These are phyloP conservation scores for Rosa multiflora DNA, from an alignment of 306 rosid species.

Conservation along the genomic window DNA sequence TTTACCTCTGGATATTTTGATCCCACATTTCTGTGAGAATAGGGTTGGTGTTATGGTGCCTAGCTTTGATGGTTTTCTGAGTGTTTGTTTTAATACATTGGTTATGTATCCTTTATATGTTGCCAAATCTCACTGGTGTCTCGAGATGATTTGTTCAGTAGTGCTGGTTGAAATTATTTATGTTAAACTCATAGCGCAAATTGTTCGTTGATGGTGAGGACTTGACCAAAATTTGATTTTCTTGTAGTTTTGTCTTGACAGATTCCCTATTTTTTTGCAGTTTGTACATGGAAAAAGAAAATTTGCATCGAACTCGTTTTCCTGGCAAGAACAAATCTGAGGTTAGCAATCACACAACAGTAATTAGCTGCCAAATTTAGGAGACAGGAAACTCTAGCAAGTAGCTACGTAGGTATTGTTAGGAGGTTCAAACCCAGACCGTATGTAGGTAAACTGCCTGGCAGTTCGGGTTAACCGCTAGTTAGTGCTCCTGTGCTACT, in stretches of 20 bases:
- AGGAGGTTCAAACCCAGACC: background rate
- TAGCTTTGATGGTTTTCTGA: background rate
- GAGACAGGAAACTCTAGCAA: background rate
- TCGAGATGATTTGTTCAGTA: background rate
- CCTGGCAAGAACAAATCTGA: constrained; percentile 42
- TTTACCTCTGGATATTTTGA: background rate
- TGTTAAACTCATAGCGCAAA: background rate
- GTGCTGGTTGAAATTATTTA: background rate
- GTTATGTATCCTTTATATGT: background rate
- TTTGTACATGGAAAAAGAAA: constrained; percentile 56
- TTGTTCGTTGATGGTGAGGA: background rate
- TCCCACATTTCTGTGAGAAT: background rate
- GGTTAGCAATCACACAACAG: constrained; percentile 37
- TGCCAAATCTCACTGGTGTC: background rate
- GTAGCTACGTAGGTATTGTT: background rate
- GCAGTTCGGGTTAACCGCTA: background rate
- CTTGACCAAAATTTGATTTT: background rate
- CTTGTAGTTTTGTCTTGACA: background rate
- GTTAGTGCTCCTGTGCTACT: background rate
- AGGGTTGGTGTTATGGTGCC: background rate
- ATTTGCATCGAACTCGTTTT: constrained; percentile 38
- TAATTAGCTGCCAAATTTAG: background rate
- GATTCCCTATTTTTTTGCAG: constrained; percentile 38
- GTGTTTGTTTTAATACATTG: constrained; percentile 4
- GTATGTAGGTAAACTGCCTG: background rate